Base-by-base conservation (phyloP, 176 grass and related monocot species). In the Ananas comosus region DNA sequence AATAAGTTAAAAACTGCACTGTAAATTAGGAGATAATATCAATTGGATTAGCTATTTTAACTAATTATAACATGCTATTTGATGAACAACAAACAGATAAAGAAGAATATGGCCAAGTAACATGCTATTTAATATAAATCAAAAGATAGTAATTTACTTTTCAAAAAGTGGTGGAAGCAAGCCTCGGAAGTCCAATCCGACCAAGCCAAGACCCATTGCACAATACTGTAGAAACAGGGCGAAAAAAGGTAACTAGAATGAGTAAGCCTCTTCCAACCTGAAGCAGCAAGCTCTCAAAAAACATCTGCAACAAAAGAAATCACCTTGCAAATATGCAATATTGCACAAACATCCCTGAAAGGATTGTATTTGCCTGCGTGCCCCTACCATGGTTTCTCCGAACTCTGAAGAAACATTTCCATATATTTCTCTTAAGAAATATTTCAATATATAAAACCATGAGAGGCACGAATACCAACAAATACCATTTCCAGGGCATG, bases 141-240 rank as follows among this genome's bases (percentile, higher is more conserved):
- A 59, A 27, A 72, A 51, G 66, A 56, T 51, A 49, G 11, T 7
- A 9, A 75, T 80, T 85, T 99, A 99, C 95, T 79, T 85, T 75
- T 99, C 95, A 84, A 99, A 99, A 70, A 94, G 86, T 68, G 90
- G 90, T 68, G 95, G 87, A 86, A 99, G 87, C 28, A 99, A 70
- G 51, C 89, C 87, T 73, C 90, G 79, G 63, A 99, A 99, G 86
- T 99, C 94, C 78, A 99, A 72, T 71, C 94, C 94, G 42, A 99
- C 94, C 79, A 99, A 86, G 72, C 84, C 90, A 76, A 93, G 90
- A 75, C 94, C 94, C 82, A 93, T 91, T 74, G 93, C 93, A 86
- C 94, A 99, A 85, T 91, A 99, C 90, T 99, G 84, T 10, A 73
- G 76, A n/a, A 88, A 17, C 14, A 17, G 9, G 14, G 2, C 19